These are phyloP conservation scores for Candida insectorum DNA, from an alignment of 805 yeast genomes.

Conservation along the genomic window DNA sequence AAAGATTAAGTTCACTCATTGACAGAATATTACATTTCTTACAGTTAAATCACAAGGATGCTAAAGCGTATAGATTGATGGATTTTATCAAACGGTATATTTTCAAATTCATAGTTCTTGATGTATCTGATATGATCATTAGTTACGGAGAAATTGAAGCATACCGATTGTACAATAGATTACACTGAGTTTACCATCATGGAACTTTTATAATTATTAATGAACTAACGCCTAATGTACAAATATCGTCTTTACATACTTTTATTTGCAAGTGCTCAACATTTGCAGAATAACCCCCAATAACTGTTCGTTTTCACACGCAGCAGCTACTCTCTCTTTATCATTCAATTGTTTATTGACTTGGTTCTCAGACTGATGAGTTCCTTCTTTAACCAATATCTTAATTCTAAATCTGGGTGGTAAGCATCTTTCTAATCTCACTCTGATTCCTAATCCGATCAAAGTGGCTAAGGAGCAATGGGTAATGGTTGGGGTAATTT, in stretches of 20 bases:
- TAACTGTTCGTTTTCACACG: constrained; percentile 94
- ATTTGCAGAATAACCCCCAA: constrained; percentile 86
- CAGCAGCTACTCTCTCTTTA: constrained; percentile 97
- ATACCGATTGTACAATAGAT: constrained; percentile 12
- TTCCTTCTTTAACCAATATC: constrained; percentile 80
- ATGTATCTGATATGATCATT: constrained; percentile 31
- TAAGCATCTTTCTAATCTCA: constrained; percentile 81
- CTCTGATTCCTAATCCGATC: constrained; percentile 92
- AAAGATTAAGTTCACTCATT: constrained; percentile 12
- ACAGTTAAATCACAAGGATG: constrained; percentile 6
- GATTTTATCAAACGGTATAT: constrained; percentile 34
- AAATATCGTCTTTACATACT: not conserved
- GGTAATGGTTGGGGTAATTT: constrained; percentile 95
- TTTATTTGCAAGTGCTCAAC: constrained; percentile 71
- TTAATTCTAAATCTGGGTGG: constrained; percentile 81
- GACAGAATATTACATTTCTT: constrained; percentile 6
- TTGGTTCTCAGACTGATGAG: constrained; percentile 93
- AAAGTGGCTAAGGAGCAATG: constrained; percentile 96
- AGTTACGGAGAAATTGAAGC: constrained; percentile 26
- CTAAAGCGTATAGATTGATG: constrained; percentile 23
- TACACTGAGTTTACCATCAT: not conserved
- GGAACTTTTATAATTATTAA: not conserved
- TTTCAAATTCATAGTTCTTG: constrained; percentile 35
- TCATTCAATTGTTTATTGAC: constrained; percentile 96
- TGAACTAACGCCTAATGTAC: constrained; percentile 5